Conservation (phyloP, 2,329 filamentous ascomycete species). For the Escovopsis weberi region DNA sequence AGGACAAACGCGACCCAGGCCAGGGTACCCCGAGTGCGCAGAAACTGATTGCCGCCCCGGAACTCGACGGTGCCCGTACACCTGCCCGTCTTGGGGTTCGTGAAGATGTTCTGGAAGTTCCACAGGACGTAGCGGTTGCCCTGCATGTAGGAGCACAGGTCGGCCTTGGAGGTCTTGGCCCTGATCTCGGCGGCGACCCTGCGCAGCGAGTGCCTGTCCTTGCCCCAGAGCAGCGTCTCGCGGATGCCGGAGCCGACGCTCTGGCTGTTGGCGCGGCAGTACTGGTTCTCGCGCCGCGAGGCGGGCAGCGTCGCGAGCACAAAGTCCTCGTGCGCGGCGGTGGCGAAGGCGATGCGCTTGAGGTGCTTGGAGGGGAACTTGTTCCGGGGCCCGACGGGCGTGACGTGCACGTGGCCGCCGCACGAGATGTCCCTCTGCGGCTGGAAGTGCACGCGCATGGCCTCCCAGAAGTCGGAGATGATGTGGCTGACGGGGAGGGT, state of each 20-base stretch:
- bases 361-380: slow-evolving; percentile 22
- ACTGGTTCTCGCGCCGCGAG: slow-evolving; percentile 21
- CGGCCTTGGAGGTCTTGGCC: slow-evolving; percentile 12
- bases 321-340: slow-evolving; percentile 20
- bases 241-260: slow-evolving; percentile 17
- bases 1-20: slow-evolving; percentile 26
- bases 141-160: slow-evolving; percentile 24
- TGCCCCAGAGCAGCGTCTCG: slow-evolving; percentile 15
- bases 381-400: slow-evolving; percentile 18
- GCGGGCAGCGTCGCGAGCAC: slow-evolving; percentile 18
- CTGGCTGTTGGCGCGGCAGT: slow-evolving; percentile 19
- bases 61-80: slow-evolving; percentile 26
- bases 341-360: slow-evolving; percentile 23
- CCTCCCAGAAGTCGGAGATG: slow-evolving; percentile 26
- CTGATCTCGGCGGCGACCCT: slow-evolving; percentile 18
- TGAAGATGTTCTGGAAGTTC: slow-evolving; percentile 26
- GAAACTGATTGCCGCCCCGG: slow-evolving; percentile 24
- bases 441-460: slow-evolving; percentile 26
- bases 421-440: slow-evolving; percentile 21
- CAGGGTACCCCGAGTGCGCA: slow-evolving; percentile 21
- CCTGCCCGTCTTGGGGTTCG: slow-evolving; percentile 21
- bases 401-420: slow-evolving; percentile 26
- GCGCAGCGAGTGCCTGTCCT: slow-evolving; percentile 11
- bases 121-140: slow-evolving; percentile 24
- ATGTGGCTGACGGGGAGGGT: slow-evolving; percentile 17